Base-by-base conservation (phyloP, 305 asterid genomes). In the Fraxinus sp. region DNA sequence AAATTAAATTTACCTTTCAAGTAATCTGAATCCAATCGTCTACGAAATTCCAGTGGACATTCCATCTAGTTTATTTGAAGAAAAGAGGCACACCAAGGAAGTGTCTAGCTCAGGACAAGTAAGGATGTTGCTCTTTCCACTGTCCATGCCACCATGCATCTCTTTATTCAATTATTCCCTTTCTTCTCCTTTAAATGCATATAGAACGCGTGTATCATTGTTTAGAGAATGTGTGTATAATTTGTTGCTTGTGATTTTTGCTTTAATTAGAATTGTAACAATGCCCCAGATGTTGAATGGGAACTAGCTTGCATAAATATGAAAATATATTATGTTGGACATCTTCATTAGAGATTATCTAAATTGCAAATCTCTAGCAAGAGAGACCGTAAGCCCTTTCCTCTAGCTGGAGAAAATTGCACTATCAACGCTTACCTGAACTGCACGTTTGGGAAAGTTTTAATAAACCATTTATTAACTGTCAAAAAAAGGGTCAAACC, bases 41-140 rank as follows among this genome's bases (percentile, higher is more conserved):
- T 37, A 36, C 74, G 28, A 84, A 79, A 86, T 88, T 80, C 33
- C 90, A 93, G 98, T 93, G 93, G 98, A 96, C 85, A 87, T 96
- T 79, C 97, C 99, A 35, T 81, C 97, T 44, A 89, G 73, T 80
- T 92, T 90, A 86, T 82, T 89, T 72, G 98, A 94, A 84, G 98
- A 92, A 86, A 73, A 66, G 85, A 91, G 88, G 86, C 44, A 28
- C 11, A 86, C 90, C 55, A 93, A 91, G 87, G 99, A 94, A 86
- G 94, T 95, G 84, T 94, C 98, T 10, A 86, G 90, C 85, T 94
- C 95, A 26, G 97, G 95, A 79, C 97, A 88, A 85, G 98, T 92
- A 89, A 89, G 88, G 74, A 71, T 86, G 49, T 32, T 83, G 64
- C 62, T 66, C n/a, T 76, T 64, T 13, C 7, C 71, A 39, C 49